These are phyloP conservation scores for Yamadazyma jaroonii DNA, from an alignment of 1,139 yeast species.

Conservation along the genomic window DNA sequence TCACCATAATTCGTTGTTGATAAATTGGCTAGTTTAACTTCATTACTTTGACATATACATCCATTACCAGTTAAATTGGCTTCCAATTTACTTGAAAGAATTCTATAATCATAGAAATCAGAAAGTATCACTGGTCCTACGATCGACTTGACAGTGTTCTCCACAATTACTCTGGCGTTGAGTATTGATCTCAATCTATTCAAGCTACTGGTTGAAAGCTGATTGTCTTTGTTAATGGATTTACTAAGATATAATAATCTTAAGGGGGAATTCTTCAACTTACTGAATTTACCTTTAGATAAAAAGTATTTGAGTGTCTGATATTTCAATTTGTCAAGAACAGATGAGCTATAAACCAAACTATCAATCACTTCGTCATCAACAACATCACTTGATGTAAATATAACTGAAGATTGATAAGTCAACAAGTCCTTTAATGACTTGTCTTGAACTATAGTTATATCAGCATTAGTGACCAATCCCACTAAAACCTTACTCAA, in stretches of 20 bases:
- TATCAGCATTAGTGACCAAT: constrained; percentile 23
- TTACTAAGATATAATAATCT: constrained; percentile 43
- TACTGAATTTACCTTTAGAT: constrained; percentile 26
- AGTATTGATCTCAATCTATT: constrained; percentile 46
- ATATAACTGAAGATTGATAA: constrained; percentile 23
- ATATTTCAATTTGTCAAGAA: neutral
- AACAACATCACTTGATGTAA: constrained; percentile 14
- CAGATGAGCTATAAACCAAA: neutral
- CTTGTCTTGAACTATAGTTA: constrained; percentile 15
- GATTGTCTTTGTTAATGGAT: constrained; percentile 11
- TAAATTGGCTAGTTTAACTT: constrained; percentile 41
- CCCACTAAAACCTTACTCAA: constrained; percentile 30
- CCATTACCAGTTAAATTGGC: constrained; percentile 30
- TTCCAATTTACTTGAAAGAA: constrained; percentile 22
- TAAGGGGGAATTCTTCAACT: constrained; percentile 16
- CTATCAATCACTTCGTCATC: neutral
- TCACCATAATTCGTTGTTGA: constrained; percentile 42
- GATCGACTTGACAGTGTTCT: constrained; percentile 44
- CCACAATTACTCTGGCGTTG: constrained; percentile 52
- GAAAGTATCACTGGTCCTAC: constrained; percentile 60
- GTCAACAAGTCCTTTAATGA: constrained; percentile 10
- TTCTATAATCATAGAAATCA: constrained; percentile 63
- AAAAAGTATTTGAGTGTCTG: constrained; percentile 21
- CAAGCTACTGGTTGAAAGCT: constrained; percentile 25
- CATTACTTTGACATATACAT: constrained; percentile 49